Evolutionary conservation across 2,329 filamentous ascomycete genomes (phyloP).

Genomic region (Dothidotthia symphoricarpi): DNA sequence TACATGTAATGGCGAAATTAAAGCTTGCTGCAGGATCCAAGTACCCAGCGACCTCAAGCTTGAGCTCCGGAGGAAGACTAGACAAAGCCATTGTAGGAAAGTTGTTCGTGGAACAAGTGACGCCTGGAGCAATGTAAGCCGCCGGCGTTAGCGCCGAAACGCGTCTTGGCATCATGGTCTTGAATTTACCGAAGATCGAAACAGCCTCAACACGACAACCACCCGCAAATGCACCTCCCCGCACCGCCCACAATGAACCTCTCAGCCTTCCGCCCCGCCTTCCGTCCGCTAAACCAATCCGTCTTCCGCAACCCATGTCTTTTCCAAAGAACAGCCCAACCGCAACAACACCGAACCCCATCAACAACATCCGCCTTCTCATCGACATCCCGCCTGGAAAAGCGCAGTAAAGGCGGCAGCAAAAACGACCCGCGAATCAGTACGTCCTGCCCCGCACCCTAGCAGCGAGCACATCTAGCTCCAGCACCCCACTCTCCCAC

Average conservation of each 20-base stretch:
- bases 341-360: conserved; percentile 11
- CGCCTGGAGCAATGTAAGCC: too few relatives aligned
- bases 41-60: conserved; percentile 8
- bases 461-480: neutral
- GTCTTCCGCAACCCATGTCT: conserved; percentile 8
- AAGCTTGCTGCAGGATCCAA: conserved; percentile 14
- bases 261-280: conserved; percentile 24
- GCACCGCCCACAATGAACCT: conserved; percentile 26
- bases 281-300: conserved; percentile 17
- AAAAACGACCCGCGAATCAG: conserved; percentile 35
- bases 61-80: conserved; percentile 12
- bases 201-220: too few relatives aligned
- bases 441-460: conserved; percentile 25
- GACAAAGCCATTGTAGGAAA: conserved; percentile 13
- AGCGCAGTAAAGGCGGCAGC: conserved; percentile 23
- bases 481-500: conserved; percentile 1
- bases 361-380: conserved; percentile 28
- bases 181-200: neutral
- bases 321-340: conserved; percentile 14
- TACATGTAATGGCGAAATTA: conserved; percentile 14
- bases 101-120: too few relatives aligned
- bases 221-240: conserved; percentile 2
- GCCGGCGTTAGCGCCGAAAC: too few relatives aligned
- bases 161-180: too few relatives aligned
- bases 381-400: conserved; percentile 28